Base-by-base conservation (phyloP, 2,329 filamentous ascomycete species). In the Penicillium sp. region DNA sequence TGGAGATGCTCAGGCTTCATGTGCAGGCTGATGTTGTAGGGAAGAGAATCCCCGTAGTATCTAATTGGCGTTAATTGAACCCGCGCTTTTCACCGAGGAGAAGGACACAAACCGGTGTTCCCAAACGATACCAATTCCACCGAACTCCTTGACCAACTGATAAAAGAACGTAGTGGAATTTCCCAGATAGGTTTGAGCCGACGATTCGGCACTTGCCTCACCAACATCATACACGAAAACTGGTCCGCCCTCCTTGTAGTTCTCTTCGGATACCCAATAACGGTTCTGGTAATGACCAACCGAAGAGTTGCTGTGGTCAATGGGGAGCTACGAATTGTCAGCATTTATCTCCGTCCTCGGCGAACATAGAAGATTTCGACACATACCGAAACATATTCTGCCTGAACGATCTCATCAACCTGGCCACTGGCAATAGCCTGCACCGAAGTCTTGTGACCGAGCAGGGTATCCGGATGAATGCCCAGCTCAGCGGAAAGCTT, bases 171-270 rank as follows among this genome's bases (percentile, higher is more conserved):
- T 69, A 13, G 63, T 62, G 2, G 63, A 58, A 44, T 72, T 70
- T 7, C 59, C 59, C 31, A 75, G 58, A 55, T 77, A 62, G 6
- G 74, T 57, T 44, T 78, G 76, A 1, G 74, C 77, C 25, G 78
- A 72, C 8, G 68, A 69, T 39, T 76, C 73, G 4, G 72, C 79
- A 35, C 66, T 69, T 1, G 75, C 71, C 63, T 83, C 81, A 38
- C 81, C 81, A 8, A 72, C 73, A 63, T 82, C 78, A 58, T 79
- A 81, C 10, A 81, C 65, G 60, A 79, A 80, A 1, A 83, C 75
- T 0, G 81, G 83, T 0, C 83, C 83, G n/a, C 83, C 82, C n/a
- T 80, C 70, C 62, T 82, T 79, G 65, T 84, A 85, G 66, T 83
- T 83, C 0, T 78, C 75, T 5, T 76, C 73, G 57, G 82, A 81